phyloP scores from a whole-genome alignment of 495 filamentous ascomycete species.

The Rostrohypoxylon terebratum region DNA sequence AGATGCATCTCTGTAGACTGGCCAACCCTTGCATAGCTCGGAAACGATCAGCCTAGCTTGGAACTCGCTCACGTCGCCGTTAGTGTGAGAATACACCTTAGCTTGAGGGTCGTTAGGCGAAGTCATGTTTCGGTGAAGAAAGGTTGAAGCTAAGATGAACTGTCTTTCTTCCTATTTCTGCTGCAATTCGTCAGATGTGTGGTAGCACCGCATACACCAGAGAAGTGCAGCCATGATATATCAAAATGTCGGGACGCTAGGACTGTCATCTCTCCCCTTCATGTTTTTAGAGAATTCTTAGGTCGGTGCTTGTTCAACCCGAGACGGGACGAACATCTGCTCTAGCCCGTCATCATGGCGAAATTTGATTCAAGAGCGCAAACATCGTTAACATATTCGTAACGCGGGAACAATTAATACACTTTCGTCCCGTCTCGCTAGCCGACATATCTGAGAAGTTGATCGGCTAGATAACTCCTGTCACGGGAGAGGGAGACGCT shows the following conservation, averaged over 20 bases:
- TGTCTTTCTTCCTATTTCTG: not conserved
- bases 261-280: not conserved
- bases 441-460: constrained; percentile 7
- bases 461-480: not conserved
- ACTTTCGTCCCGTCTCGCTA: constrained; percentile 22
- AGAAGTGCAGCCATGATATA: not conserved
- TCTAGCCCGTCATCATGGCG: constrained; percentile 6
- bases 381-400: constrained; percentile 1
- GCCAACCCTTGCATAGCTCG: constrained; percentile 76
- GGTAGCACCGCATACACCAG: not conserved
- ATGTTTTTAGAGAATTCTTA: not conserved
- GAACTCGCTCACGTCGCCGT: constrained; percentile 61
- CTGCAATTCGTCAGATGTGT: not conserved
- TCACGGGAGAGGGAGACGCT: not conserved
- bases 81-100: constrained; percentile 64
- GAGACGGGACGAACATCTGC: constrained; percentile 26
- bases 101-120: constrained; percentile 58
- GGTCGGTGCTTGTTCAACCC: not conserved
- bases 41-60: constrained; percentile 67
- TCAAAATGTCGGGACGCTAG: not conserved
- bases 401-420: constrained; percentile 20
- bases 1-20: constrained; percentile 72
- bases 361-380: not conserved
- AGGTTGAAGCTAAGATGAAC: not conserved
- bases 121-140: constrained; percentile 51